Evolutionary conservation across 768 basidiomycete species (phyloP).

Genomic region (Russula emetica): DNA sequence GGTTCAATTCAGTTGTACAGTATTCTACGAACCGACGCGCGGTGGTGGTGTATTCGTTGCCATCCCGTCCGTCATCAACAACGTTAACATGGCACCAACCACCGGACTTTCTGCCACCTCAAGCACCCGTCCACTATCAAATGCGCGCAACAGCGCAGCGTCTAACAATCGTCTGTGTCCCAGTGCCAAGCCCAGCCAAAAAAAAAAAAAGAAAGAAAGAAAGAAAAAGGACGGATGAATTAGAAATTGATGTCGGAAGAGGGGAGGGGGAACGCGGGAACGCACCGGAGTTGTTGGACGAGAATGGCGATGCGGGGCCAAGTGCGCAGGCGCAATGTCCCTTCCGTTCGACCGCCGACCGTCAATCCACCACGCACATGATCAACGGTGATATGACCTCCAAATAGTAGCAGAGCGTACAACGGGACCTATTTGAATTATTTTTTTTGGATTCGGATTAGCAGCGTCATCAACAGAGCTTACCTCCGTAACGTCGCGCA

Average conservation of each 20-base stretch:
- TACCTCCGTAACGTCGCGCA: conserved; percentile 87
- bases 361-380: conserved; percentile 76
- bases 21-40: not conserved
- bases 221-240: not conserved
- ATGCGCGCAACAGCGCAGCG: conserved; percentile 55
- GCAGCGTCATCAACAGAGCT: not conserved
- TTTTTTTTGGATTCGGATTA: not conserved
- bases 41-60: not conserved
- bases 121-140: conserved; percentile 57
- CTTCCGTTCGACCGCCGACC: conserved; percentile 48
- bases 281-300: conserved; percentile 78
- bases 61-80: conserved; percentile 40
- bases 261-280: conserved; percentile 6
- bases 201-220: not conserved
- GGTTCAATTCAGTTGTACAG: not conserved
- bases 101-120: conserved; percentile 50
- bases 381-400: conserved; percentile 72
- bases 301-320: conserved; percentile 91
- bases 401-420: conserved; percentile 82
- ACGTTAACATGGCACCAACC: conserved; percentile 41
- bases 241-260: not conserved
- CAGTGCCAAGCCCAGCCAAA: not conserved
- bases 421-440: conserved; percentile 63
- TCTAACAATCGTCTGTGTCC: conserved; percentile 59
- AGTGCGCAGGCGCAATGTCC: conserved; percentile 60